These are phyloP conservation scores for Colletotrichum tropicicola DNA, from an alignment of 2,329 filamentous ascomycete genomes.

Conservation along the genomic window DNA sequence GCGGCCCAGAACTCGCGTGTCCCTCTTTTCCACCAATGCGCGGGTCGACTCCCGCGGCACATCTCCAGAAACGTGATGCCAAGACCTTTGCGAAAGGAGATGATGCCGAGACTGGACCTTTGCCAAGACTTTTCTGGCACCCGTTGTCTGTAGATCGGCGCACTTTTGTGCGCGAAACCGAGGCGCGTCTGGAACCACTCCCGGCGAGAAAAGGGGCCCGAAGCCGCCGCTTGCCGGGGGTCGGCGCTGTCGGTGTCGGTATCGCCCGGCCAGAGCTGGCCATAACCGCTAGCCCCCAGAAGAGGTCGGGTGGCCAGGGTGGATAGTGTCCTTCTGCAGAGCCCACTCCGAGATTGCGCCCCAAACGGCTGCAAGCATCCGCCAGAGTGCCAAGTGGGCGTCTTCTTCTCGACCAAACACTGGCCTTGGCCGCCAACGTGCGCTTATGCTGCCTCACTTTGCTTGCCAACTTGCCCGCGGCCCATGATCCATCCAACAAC, in stretches of 20 bases:
- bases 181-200: not conserved
- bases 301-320: not conserved
- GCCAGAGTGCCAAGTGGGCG: not conserved
- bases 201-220: not conserved
- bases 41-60: not conserved
- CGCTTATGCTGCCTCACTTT: too few species aligned
- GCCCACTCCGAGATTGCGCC: constrained; percentile 23
- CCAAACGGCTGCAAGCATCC: constrained; percentile 8
- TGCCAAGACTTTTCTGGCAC: constrained; percentile 3
- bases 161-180: not conserved
- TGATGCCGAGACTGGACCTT: constrained; percentile 10
- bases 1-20: not conserved
- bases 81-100: constrained; percentile 23
- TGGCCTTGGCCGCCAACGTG: not conserved
- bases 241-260: not conserved
- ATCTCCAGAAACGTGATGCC: constrained; percentile 6
- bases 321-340: constrained; percentile 5
- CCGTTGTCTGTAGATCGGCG: not conserved
- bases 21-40: constrained; percentile 14
- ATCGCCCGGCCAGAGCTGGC: constrained; percentile 13
- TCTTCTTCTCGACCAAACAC: not conserved
- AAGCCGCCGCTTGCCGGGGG: not conserved
- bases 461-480: not conserved
- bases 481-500: not conserved
- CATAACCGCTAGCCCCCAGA: not conserved